Evolutionary conservation across 2,329 filamentous ascomycete species (phyloP).

Genomic region (Fusarium vanettenii): DNA sequence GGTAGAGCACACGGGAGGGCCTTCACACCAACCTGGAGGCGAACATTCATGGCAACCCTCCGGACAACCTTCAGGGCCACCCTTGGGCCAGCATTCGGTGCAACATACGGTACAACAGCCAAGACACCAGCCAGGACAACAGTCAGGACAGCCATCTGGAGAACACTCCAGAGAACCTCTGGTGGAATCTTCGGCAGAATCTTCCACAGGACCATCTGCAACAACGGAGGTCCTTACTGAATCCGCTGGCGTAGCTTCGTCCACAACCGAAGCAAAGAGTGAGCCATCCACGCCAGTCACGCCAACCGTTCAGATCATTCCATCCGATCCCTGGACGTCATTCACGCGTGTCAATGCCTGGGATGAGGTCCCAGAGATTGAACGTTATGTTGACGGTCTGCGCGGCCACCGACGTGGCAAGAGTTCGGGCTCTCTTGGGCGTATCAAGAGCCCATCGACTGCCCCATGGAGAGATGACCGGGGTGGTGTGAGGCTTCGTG

Average conservation of each 20-base stretch:
- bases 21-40: not conserved
- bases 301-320: conserved; percentile 58
- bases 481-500: conserved; percentile 31
- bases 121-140: not conserved
- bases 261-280: conserved; percentile 44
- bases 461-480: conserved; percentile 20
- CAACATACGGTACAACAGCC: not conserved
- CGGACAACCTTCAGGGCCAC: not conserved
- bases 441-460: conserved; percentile 31
- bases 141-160: not conserved
- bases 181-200: not conserved
- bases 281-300: conserved; percentile 62
- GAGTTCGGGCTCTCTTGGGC: conserved; percentile 44
- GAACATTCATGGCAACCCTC: not conserved
- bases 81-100: not conserved
- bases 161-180: not conserved
- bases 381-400: conserved; percentile 84
- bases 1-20: not conserved
- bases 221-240: conserved; percentile 44
- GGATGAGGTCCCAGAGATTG: conserved; percentile 91
- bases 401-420: conserved; percentile 66
- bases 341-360: conserved; percentile 88
- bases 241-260: conserved; percentile 50
- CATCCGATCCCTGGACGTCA: conserved; percentile 75
- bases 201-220: conserved; percentile 14